Evolutionary conservation across 345 rosid genomes (phyloP).

Genomic region (Euphorbia peplus): DNA sequence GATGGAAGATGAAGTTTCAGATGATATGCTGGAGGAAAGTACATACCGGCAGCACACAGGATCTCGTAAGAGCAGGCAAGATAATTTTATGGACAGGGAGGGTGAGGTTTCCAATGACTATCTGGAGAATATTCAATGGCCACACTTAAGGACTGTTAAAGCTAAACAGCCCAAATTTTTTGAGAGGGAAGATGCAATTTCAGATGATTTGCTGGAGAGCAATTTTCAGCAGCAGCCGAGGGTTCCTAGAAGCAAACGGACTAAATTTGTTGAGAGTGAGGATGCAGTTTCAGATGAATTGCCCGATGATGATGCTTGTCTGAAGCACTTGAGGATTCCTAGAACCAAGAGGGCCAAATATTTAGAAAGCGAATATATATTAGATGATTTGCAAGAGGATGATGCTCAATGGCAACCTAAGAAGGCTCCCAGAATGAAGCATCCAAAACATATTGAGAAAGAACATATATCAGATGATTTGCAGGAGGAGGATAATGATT

Average conservation of each 20-base stretch:
- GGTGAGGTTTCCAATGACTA: constrained; percentile 52
- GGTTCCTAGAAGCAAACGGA: constrained; percentile 26
- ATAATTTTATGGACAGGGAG: constrained; percentile 35
- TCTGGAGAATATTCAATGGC: constrained; percentile 25
- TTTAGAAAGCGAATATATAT: constrained; percentile 28
- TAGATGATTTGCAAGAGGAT: constrained; percentile 25
- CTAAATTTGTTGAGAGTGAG: constrained; percentile 27
- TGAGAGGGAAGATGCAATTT: constrained; percentile 32
- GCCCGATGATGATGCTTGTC: constrained; percentile 19
- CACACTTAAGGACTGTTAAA: constrained; percentile 27
- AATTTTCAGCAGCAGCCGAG: constrained; percentile 3
- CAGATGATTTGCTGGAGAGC: constrained; percentile 44
- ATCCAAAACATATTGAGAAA: constrained; percentile 18
- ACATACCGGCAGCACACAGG: constrained; percentile 27
- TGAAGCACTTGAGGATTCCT: constrained; percentile 21
- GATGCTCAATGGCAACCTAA: constrained; percentile 17
- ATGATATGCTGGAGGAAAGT: constrained; percentile 39
- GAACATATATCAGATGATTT: constrained; percentile 33
- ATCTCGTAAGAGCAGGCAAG: constrained; percentile 24
- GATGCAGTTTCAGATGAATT: constrained; percentile 27
- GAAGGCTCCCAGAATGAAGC: constrained; percentile 30
- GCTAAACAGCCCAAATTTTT: constrained; percentile 28
- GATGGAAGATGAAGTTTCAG: constrained; percentile 22
- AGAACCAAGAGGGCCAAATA: constrained; percentile 26
- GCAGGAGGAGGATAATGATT: constrained; percentile 17